Conservation (phyloP, 257 asterid genomes). For the Solanum ossicruentum region DNA sequence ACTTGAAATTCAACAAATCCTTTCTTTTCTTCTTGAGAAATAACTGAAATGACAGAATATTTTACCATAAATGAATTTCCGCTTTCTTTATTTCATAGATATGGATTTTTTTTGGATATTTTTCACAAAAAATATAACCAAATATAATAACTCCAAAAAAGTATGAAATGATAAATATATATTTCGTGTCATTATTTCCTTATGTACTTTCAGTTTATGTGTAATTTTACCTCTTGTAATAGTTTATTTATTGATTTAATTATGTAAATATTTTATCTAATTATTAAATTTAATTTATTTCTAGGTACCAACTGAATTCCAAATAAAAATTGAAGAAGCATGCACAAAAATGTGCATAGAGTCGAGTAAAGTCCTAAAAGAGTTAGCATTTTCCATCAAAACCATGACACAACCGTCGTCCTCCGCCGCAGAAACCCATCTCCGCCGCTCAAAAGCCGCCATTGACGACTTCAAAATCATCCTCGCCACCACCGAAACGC, state of each 20-base stretch:
- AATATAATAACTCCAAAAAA: neutral
- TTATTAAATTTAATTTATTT: neutral
- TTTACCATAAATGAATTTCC: too few relatives aligned
- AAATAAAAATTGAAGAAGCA: constrained; percentile 14
- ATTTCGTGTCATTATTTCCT: neutral
- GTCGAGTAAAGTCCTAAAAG: constrained; percentile 28
- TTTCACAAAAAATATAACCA: neutral
- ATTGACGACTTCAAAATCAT: constrained; percentile 15
- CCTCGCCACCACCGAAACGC: constrained; percentile 4
- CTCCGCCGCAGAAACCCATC: constrained; percentile 6
- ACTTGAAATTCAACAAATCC: too few relatives aligned
- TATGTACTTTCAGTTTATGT: too few relatives aligned
- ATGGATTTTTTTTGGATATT: too few relatives aligned
- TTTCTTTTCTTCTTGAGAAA: too few relatives aligned
- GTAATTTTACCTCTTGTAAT: neutral
- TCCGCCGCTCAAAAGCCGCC: constrained; percentile 17
- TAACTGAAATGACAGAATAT: too few relatives aligned
- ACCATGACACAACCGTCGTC: constrained; percentile 21
- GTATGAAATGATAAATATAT: too few relatives aligned
- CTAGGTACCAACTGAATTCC: constrained; percentile 27
- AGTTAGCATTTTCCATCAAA: constrained; percentile 30
- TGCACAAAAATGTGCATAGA: constrained; percentile 42
- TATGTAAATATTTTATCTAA: neutral
- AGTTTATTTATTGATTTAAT: neutral
- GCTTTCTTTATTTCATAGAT: too few relatives aligned